These are phyloP conservation scores for Cyamopsis tetragonoloba DNA, from an alignment of 306 rosid species.

Conservation along the genomic window DNA sequence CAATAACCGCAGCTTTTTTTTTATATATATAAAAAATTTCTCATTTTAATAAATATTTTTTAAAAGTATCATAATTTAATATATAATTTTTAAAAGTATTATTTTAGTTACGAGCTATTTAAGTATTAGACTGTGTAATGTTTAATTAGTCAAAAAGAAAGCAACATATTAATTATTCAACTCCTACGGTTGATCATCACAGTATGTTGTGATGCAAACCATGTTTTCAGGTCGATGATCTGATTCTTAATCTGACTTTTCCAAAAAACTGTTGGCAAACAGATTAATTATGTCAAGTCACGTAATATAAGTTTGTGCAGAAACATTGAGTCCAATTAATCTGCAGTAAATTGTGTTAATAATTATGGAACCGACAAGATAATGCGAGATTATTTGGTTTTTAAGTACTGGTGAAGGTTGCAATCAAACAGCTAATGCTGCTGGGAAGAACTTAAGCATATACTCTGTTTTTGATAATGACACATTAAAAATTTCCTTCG, in stretches of 20 bases:
- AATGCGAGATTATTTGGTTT: constrained; percentile 26
- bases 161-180: neutral
- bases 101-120: no score
- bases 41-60: no score
- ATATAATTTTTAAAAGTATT: no score
- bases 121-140: no score
- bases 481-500: neutral
- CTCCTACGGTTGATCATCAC: neutral
- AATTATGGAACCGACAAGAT: constrained; percentile 33
- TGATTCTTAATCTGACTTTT: neutral
- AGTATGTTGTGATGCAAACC: neutral
- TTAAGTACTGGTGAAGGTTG: constrained; percentile 34
- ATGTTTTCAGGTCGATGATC: neutral
- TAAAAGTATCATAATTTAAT: no score
- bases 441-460: constrained; percentile 20
- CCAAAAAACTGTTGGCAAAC: neutral
- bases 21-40: no score
- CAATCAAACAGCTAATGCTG: constrained; percentile 42
- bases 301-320: neutral
- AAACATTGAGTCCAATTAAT: neutral
- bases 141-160: no score
- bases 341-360: constrained; percentile 15
- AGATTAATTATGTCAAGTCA: neutral
- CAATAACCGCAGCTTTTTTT: no score
- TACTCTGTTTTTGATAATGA: constrained; percentile 24